Percentiles rank a stretch among this genome's conserved stretches.
Conservation (phyloP, 768 basidiomycete species). For the Tulasnella sp. region DNA sequence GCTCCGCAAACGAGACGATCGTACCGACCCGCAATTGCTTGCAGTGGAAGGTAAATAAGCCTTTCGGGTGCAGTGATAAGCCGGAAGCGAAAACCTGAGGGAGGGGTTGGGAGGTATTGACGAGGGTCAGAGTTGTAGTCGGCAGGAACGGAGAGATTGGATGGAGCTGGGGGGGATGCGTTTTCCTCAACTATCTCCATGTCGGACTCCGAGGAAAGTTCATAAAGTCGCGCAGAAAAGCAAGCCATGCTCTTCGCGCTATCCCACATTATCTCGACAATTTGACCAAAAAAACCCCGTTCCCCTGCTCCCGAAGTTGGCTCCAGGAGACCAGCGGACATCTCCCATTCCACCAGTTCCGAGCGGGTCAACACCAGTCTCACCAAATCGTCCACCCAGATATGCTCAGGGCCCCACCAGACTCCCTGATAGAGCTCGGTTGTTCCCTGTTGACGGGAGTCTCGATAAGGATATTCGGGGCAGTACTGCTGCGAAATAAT, state of each 20-base stretch:
- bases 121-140: neutral
- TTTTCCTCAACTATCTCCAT: neutral
- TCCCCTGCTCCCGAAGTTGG: neutral
- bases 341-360: neutral
- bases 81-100: conserved; percentile 27
- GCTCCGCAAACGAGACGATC: conserved; percentile 23
- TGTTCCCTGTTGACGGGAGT: neutral
- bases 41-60: conserved; percentile 20
- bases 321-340: neutral
- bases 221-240: conserved; percentile 18
- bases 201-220: conserved; percentile 9
- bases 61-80: conserved; percentile 1
- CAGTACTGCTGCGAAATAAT: conserved; percentile 8
- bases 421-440: conserved; percentile 23
- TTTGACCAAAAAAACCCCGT: conserved; percentile 8
- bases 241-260: neutral
- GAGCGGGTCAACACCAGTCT: conserved; percentile 14
- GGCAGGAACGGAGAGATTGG: conserved; percentile 7
- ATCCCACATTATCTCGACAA: conserved; percentile 11
- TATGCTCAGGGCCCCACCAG: conserved; percentile 26
- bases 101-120: conserved; percentile 29
- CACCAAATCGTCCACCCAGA: conserved; percentile 27
- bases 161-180: neutral
- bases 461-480: neutral
- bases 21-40: conserved; percentile 32